Base-by-base conservation (phyloP, 495 filamentous ascomycete species). In the Talaromyces stipitatus region DNA sequence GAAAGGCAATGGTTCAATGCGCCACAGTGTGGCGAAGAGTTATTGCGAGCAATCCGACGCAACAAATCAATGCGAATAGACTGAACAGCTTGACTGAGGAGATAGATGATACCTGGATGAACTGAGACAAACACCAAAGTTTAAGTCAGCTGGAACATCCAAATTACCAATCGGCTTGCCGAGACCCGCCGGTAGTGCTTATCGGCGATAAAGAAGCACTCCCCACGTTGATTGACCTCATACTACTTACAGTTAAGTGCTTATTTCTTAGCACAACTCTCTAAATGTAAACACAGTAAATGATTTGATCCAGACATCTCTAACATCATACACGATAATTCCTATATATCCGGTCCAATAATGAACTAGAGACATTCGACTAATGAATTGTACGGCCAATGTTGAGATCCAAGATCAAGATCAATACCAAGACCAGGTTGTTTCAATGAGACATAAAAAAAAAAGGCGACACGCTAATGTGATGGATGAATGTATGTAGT, bases 391-490 rank as follows among this genome's bases (percentile, higher is more conserved):
- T 11, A 32, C 30, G n/a, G n/a, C n/a, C n/a, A n/a, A n/a, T n/a
- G n/a, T n/a, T n/a, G n/a, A n/a, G n/a, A n/a, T n/a, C n/a, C n/a
- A n/a, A n/a, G n/a, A n/a, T n/a, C n/a, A n/a, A n/a, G n/a, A n/a
- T 36, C 33, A 4, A 38, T 14, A 41, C 36, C 36, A n/a, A 41
- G 36, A 18, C 36, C 16, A 9, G n/a, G 36, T 41, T 41, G 33
- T 36, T 41, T 10, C 36, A 46, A 58, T 48, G 20, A 16, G 27
- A 45, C 45, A 43, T 33, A 51, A 61, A 54, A 58, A n/a, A 23
- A 46, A 58, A n/a, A 23, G 36, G 58, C 59, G 55, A 56, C 52
- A 59, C 38, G 58, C 41, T 53, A 59, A 62, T 23, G 36, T 41
- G 36, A 41, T 16, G n/a, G 36, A 50, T 56, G 41, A 28, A 30